phyloP scores from a whole-genome alignment of 352 stramenopile genomes.

The Pythium folliculosum region DNA sequence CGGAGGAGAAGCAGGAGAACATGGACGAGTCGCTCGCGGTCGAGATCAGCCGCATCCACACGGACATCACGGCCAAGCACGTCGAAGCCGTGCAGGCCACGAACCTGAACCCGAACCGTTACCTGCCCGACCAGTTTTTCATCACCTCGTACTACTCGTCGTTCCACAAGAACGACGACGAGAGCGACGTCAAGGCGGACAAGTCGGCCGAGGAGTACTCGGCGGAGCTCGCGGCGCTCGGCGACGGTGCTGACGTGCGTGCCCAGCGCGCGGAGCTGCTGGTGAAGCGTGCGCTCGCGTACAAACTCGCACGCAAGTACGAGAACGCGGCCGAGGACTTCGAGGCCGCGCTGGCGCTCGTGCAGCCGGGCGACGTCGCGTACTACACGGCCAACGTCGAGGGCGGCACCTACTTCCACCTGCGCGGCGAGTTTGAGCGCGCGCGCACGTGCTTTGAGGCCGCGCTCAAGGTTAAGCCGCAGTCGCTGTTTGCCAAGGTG shows the following conservation, averaged over 20 bases:
- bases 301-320: constrained; percentile 72
- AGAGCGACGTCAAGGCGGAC: constrained; percentile 62
- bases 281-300: constrained; percentile 59
- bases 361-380: constrained; percentile 49
- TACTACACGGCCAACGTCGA: constrained; percentile 82
- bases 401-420: constrained; percentile 74
- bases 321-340: constrained; percentile 63
- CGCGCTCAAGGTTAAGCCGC: constrained; percentile 60
- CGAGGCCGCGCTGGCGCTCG: constrained; percentile 48
- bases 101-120: constrained; percentile 58
- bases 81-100: constrained; percentile 61
- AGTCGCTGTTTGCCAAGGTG: constrained; percentile 74
- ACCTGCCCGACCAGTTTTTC: constrained; percentile 80
- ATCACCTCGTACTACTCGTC: constrained; percentile 88
- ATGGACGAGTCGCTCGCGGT: constrained; percentile 67
- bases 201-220: constrained; percentile 66
- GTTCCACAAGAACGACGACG: constrained; percentile 78
- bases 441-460: constrained; percentile 68
- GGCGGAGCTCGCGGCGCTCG: constrained; percentile 45
- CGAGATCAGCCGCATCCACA: constrained; percentile 81
- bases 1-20: constrained; percentile 74
- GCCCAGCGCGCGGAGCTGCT: constrained; percentile 53
- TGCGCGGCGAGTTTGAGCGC: constrained; percentile 72
- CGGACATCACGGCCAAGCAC: constrained; percentile 66
- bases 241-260: constrained; percentile 30